Base-by-base conservation (phyloP, 345 rosid species). In the Hypericum perforatum region DNA sequence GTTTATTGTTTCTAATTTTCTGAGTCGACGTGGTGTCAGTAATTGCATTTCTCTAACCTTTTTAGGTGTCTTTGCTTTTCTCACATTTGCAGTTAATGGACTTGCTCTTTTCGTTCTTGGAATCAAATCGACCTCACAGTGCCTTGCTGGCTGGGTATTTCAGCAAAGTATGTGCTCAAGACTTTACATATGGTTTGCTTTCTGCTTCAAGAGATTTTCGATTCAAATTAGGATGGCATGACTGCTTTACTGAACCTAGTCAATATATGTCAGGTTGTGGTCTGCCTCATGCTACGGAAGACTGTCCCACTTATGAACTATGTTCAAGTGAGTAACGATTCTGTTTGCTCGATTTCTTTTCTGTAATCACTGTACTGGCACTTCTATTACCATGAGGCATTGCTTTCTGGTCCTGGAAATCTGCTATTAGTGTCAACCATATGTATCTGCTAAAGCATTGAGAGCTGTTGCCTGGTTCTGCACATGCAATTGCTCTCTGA, bases 111-210 rank as follows among this genome's bases (percentile, higher is more conserved):
- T 82, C 94, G 66, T 89, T 86, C 73, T 75, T 94, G 82, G 83
- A 86, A 72, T 89, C 92, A 47, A 77, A 79, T 58, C 89, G 86
- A 67, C 66, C 78, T 64, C 97, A 89, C 64, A 81, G 95, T 75
- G 82, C 97, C 37, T 69, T 86, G 69, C 74, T 84, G 54, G 99
- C 99, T 42, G 97, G 97, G 52, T 94, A 94, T 76, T 94, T 94
- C 72, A 84, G 99, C 80, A 94, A 94, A 89, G 97, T 94, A 50
- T 62, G 49, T 56, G 57, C 51, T 43, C 44, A 42, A 9, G 22
- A 13, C 61, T 53, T 6, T 58, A 12, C 5, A 14, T 39, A 11
- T 52, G 47, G 37, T 42, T 38, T 12, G 32, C 45, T 29, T 48
- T 39, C 14, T 53, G 41, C 57, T 52, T 43, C 41, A 6, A 16